These are phyloP conservation scores for Backusella westeae DNA, from an alignment of 192 early-diverging fungal species.

Conservation along the genomic window DNA sequence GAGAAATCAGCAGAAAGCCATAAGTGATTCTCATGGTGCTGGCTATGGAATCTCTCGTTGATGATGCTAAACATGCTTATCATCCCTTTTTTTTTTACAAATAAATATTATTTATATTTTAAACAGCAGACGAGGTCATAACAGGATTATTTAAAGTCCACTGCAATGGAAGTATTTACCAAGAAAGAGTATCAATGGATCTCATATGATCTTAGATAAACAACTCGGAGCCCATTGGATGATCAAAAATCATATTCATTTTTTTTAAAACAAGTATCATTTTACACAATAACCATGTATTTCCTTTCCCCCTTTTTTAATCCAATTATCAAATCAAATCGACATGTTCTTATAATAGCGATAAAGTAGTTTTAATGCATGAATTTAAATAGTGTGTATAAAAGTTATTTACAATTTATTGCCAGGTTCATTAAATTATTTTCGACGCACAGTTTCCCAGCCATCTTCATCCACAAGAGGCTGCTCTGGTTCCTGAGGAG, in stretches of 20 bases:
- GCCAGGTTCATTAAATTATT: not conserved
- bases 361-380: not conserved
- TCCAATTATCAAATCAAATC: not conserved
- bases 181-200: not conserved
- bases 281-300: constrained; percentile 42
- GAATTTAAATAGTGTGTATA: not conserved
- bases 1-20: not conserved
- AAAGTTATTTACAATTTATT: constrained; percentile 5
- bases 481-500: not conserved
- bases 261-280: constrained; percentile 40
- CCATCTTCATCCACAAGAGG: constrained; percentile 18
- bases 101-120: not conserved
- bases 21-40: not conserved
- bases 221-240: not conserved
- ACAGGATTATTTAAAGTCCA: not conserved
- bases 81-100: not conserved
- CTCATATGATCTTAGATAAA: not conserved
- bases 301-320: not conserved
- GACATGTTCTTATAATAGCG: too few species aligned
- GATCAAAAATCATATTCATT: not conserved
- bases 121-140: not conserved
- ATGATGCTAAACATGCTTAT: not conserved
- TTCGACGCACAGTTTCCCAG: constrained; percentile 17
- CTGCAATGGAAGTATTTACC: not conserved
- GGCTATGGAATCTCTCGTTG: too few species aligned